Evolutionary conservation across 1,139 yeast genomes (phyloP).

Genomic region (Schwanniomyces etchellsii): DNA sequence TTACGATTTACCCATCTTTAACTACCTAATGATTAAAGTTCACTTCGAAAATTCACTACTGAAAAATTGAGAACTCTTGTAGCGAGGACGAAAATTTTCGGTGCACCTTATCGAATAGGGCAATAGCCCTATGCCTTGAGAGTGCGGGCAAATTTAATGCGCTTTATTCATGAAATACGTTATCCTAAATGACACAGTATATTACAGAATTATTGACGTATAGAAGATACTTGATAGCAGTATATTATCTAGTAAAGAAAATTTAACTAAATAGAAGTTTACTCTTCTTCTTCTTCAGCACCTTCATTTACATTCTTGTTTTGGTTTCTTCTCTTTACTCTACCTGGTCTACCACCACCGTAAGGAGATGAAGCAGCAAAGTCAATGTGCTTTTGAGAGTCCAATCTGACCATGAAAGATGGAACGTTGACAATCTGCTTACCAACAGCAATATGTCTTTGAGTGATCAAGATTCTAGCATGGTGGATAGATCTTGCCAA

Average conservation of each 20-base stretch:
- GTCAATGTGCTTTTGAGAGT: slow-evolving; percentile 99
- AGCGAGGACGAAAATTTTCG: too few relatives aligned
- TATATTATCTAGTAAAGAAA: slow-evolving; percentile 1
- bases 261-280: background rate
- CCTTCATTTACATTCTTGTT: slow-evolving; percentile 61
- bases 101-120: too few relatives aligned
- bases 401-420: slow-evolving; percentile 99
- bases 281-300: slow-evolving; percentile 55
- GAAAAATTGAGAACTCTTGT: too few relatives aligned
- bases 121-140: slow-evolving; percentile 11
- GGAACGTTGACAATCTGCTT: slow-evolving; percentile 99
- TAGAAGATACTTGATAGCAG: background rate
- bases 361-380: slow-evolving; percentile 98
- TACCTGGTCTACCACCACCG: slow-evolving; percentile 99
- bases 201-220: background rate
- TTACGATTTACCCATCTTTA: slow-evolving; percentile 78
- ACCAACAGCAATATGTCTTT: slow-evolving; percentile 99
- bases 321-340: slow-evolving; percentile 97
- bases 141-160: too few relatives aligned
- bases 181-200: too few relatives aligned
- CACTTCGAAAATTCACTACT: too few relatives aligned
- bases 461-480: slow-evolving; percentile 98
- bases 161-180: too few relatives aligned
- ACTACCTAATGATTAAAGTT: background rate
- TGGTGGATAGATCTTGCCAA: slow-evolving; percentile 99